Base-by-base conservation (phyloP, 2,329 filamentous ascomycete genomes). In the Ascochyta viciae-villosae region DNA sequence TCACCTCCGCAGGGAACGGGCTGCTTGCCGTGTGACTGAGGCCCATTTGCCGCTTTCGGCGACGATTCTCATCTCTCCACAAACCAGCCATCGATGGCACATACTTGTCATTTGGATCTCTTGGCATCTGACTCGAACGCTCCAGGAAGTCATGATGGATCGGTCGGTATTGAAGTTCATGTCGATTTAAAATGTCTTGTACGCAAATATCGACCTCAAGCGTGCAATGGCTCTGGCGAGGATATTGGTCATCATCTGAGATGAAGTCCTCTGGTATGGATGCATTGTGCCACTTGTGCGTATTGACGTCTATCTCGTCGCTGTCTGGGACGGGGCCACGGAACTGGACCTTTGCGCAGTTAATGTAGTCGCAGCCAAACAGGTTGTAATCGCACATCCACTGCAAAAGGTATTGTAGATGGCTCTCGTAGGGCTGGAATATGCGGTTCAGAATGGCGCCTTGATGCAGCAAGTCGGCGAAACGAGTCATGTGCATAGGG, bases 351-450 rank as follows among this genome's bases (percentile, higher is more conserved):
- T 86, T 90, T 9, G 81, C 81, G 45, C 87, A 89, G 55, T 94
- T 85, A 62, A 98, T 87, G 67, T 94, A 96, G 52, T 87, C 89
- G 72, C 95, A 99, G 6, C 96, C 96, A 74, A 96, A 98, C 63
- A 99, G 81, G 72, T 97, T 99, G 80, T 96, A 99, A 74, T 99
- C 96, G 62, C 89, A 90, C 95, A 99, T 98, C 85, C 96, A 99
- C 76, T 99, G 96, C 9, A 95, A 82, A 8, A 97, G 79, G 73
- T 93, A 98, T 71, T 96, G 92, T 59, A 98, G 76, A 73, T 99
- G 96, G 16, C 91, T 92, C 77, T 99, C 95, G 71, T 95, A 96
- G 0, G 95, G 94, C 70, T 98, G 94, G 39, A 99, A 89, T 23
- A 85, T 83, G 56, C 85, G 85, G 71, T 91, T 91, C 85, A 98